These are phyloP conservation scores for Vitis cinerea DNA, from an alignment of 164 flowering plant genomes.

Conservation along the genomic window DNA sequence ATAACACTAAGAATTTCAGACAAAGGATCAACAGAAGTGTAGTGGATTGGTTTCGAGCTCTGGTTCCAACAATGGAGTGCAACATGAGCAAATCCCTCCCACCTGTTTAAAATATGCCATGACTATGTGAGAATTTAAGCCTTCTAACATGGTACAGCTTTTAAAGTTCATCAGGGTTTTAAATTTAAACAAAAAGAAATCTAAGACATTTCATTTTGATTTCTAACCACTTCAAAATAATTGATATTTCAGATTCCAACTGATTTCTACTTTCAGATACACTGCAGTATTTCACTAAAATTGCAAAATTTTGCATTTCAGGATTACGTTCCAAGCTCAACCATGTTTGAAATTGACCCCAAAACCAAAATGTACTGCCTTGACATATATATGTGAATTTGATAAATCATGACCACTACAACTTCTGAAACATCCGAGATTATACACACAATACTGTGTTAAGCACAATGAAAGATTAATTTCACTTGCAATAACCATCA, in stretches of 20 bases:
- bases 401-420: too few species aligned
- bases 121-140: neutral
- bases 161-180: neutral
- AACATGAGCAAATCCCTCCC: constrained; percentile 75
- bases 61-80: constrained; percentile 59
- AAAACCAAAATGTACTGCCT: neutral
- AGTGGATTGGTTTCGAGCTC: constrained; percentile 16
- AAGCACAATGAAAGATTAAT: too few species aligned
- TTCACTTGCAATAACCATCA: too few species aligned
- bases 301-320: neutral
- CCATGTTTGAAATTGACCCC: neutral
- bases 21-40: constrained; percentile 10
- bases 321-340: neutral
- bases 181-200: neutral
- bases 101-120: constrained; percentile 37
- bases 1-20: constrained; percentile 16
- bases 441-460: too few species aligned
- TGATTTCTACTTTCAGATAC: neutral
- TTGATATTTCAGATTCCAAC: constrained; percentile 1
- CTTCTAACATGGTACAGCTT: neutral
- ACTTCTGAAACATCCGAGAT: too few species aligned
- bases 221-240: neutral
- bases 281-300: neutral
- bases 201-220: neutral
- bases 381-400: neutral